Evolutionary conservation across 1,284 basidiomycete genomes (phyloP), one percentile per base, ranked within the genome.

Genomic region (Mycosarcoma maydis): DNA sequence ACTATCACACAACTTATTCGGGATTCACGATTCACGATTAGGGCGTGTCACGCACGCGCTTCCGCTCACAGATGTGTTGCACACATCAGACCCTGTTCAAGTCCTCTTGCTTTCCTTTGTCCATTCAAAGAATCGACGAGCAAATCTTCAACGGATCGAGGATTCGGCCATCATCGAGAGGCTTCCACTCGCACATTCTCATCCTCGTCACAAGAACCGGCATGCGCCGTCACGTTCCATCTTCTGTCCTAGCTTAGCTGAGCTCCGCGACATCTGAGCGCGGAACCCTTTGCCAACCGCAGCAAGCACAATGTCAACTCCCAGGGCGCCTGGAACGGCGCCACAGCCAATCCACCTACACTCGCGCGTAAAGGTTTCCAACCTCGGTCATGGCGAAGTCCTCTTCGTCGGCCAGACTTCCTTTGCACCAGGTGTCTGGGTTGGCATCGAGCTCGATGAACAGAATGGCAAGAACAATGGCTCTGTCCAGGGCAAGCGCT

Each of bases 401-500:
- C 87, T 93, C 42, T 99, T 94, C 85, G 87, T 86, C 38, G 96
- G 96, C 0, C 80, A 88, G 44, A 86, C 96, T 0, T 86, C 87
- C 4, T 98, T 98, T 81, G 88, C 92, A 14, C 82, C 88, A 2
- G 96, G 96, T 0, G 90, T 90, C 84, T 98, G 96, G 96, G 87
- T 97, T 58, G 96, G 96, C 14, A 88, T 98, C 56, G 92, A 94
- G 80, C 87, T 98, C 51, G 88, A 83, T 52, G 72, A 77, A 74
- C 79, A 46, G 4, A 90, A 88, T 39, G 96, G 96, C 34, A 98
- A 98, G 88, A 98, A 99, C 84, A 91, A 98, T 77, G 96, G 96
- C 2, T 87, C 88, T 1, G 91, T 99, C 1, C 86, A 90, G 43
- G 94, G 91, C 24, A 85, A 89, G 55, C 76, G 84, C 8, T 99